Evolutionary conservation across 1,284 basidiomycete genomes (phyloP).

Genomic region (Pseudozyma sp.): DNA sequence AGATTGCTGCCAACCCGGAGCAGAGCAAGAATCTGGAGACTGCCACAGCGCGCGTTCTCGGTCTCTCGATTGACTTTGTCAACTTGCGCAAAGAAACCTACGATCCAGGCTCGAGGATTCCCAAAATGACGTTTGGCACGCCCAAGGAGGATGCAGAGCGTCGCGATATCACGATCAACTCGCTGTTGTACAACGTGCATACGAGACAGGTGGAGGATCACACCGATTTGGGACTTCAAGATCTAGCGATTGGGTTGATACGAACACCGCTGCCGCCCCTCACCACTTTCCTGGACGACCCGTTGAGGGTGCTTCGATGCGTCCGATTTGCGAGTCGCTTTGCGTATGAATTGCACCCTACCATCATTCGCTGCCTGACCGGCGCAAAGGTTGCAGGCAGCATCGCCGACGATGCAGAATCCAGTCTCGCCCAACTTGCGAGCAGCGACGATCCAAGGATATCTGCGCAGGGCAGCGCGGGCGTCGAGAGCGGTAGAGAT

Average conservation of each 20-base stretch:
- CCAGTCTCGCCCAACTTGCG: constrained; percentile 14
- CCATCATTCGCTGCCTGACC: constrained; percentile 71
- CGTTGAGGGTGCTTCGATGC: constrained; percentile 88
- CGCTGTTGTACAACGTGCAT: constrained; percentile 96
- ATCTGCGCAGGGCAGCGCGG: constrained; percentile 4
- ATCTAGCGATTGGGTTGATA: constrained; percentile 82
- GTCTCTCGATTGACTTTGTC: constrained; percentile 90
- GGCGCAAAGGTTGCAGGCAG: constrained; percentile 16
- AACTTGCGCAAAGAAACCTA: constrained; percentile 93
- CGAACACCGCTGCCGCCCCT: constrained; percentile 88
- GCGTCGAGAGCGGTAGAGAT: constrained; percentile 59
- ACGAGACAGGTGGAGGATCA: constrained; percentile 88
- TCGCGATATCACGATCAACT: constrained; percentile 94
- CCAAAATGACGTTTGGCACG: constrained; percentile 87
- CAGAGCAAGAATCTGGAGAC: constrained; percentile 99
- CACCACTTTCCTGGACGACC: constrained; percentile 94
- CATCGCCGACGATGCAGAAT: constrained; percentile 9
- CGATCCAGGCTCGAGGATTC: constrained; percentile 86
- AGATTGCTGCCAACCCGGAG: constrained; percentile 92
- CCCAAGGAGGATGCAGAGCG: constrained; percentile 90
- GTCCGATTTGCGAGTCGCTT: constrained; percentile 92
- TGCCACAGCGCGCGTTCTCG: constrained; percentile 86
- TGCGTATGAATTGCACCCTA: constrained; percentile 82
- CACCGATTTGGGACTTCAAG: constrained; percentile 82
- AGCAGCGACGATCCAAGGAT: constrained; percentile 41